phyloP scores from a whole-genome alignment of 768 basidiomycete genomes.

The Filobasidium wieringae region DNA sequence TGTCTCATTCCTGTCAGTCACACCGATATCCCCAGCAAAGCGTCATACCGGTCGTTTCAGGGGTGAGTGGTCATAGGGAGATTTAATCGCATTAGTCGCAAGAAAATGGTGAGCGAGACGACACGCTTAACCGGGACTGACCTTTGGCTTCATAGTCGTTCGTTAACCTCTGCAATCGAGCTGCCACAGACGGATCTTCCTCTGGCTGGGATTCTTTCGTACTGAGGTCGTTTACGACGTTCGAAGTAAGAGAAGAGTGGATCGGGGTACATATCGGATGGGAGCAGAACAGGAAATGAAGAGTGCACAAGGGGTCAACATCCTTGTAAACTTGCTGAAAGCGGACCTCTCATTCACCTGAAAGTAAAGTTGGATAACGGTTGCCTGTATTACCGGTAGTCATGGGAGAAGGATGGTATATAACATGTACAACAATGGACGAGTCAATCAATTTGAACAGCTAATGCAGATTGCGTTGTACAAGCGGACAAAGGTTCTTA shows the following conservation, averaged over 20 bases:
- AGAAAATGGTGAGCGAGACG: neutral
- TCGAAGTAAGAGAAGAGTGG: neutral
- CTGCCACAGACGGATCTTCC: constrained; percentile 91
- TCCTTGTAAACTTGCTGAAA: neutral
- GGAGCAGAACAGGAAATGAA: no score
- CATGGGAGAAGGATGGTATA: no score
- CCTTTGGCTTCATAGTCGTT: constrained; percentile 86
- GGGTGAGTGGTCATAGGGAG: no score
- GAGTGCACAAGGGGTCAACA: no score
- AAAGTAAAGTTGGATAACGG: constrained; percentile 19
- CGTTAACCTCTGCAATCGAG: constrained; percentile 82
- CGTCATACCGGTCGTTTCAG: neutral
- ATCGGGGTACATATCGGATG: neutral
- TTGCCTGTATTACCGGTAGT: neutral
- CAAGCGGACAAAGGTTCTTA: neutral
- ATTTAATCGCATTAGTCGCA: no score
- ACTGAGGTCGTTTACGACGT: constrained; percentile 41
- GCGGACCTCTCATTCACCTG: constrained; percentile 8
- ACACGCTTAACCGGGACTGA: no score
- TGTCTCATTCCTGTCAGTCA: constrained; percentile 70
- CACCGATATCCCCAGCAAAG: constrained; percentile 10
- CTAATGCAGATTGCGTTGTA: no score
- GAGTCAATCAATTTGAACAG: no score
- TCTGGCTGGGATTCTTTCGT: constrained; percentile 95
- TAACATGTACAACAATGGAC: no score